phyloP scores from a whole-genome alignment of 1,284 basidiomycete genomes.

The Leucoagaricus sp. region DNA sequence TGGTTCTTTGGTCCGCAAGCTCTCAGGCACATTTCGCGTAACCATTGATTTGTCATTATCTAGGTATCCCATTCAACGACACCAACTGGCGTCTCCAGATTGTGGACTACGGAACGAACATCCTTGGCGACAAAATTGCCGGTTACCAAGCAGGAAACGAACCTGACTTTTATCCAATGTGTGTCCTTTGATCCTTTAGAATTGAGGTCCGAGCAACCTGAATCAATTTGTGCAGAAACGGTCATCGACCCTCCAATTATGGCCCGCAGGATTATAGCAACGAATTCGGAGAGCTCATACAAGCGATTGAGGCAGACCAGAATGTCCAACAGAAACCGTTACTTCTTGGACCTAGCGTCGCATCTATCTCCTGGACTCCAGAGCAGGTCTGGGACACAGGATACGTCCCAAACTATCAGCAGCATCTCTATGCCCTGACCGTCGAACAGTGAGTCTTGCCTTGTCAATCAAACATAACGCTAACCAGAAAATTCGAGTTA shows the following conservation, averaged over 20 bases:
- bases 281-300: constrained; percentile 48
- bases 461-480: no score
- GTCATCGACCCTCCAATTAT: constrained; percentile 37
- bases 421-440: constrained; percentile 40
- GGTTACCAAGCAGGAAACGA: constrained; percentile 71
- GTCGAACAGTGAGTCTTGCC: constrained; percentile 53
- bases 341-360: constrained; percentile 50
- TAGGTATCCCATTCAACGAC: constrained; percentile 53
- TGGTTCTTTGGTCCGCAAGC: constrained; percentile 72
- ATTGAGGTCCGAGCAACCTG: no score
- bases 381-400: constrained; percentile 48
- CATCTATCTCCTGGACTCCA: constrained; percentile 44
- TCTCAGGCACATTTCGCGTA: constrained; percentile 15
- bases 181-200: no score
- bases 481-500: no score
- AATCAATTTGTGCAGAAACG: constrained; percentile 22
- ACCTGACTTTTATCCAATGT: constrained; percentile 61
- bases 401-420: constrained; percentile 39
- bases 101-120: constrained; percentile 42
- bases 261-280: constrained; percentile 43
- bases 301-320: constrained; percentile 38
- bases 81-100: constrained; percentile 54
- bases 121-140: constrained; percentile 60
- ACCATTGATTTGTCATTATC: constrained; percentile 24
- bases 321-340: constrained; percentile 28